Base-by-base conservation (phyloP, 805 yeast species). In the Saccharomycopsis sp. region DNA sequence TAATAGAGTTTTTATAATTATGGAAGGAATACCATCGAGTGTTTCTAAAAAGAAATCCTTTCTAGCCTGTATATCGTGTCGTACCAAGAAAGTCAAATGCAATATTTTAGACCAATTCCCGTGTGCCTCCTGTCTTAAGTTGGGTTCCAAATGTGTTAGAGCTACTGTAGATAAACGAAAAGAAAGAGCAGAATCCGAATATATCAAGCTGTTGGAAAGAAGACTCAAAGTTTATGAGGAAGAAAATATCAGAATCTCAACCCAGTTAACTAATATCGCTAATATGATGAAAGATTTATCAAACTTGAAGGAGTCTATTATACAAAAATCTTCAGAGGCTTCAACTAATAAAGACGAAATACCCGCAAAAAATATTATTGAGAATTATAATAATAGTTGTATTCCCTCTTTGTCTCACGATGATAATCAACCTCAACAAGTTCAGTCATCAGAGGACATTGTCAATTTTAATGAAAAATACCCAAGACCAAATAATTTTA, bases 71-170 rank as follows among this genome's bases (percentile, higher is more conserved):
- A 19, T 40, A 9, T 36, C 42, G n/a, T 57, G 61, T 38, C 44
- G 57, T 14, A 8, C 39, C 1, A 48, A 50, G 19, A 57, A 57
- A 41, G 47, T 52, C 5, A 55, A 54, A 41, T 57, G 59, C 38
- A 48, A 54, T 33, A 13, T 44, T 2, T 20, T 33, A 8, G 16
- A n/a, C 4, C 24, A 24, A 8, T 14, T 43, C 20, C 59, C 59
- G 5, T 57, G 60, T 41, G n/a, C 52, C 4, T 44, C 44, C n/a
- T 57, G 60, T 40, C 11, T 11, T 7, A 51, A 44, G 20, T 21
- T 36, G 4, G 31, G 41, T 3, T 8, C 36, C 1, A 41, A 46
- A n/a, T 57, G 60, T 38, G 27, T 35, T 2, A 33, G 21, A 21
- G 24, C 40, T 5, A 29, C 53, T 2, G n/a, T 9, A 2, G 40